Conservation (phyloP, 495 filamentous ascomycete species). For the Glonium stellatum region DNA sequence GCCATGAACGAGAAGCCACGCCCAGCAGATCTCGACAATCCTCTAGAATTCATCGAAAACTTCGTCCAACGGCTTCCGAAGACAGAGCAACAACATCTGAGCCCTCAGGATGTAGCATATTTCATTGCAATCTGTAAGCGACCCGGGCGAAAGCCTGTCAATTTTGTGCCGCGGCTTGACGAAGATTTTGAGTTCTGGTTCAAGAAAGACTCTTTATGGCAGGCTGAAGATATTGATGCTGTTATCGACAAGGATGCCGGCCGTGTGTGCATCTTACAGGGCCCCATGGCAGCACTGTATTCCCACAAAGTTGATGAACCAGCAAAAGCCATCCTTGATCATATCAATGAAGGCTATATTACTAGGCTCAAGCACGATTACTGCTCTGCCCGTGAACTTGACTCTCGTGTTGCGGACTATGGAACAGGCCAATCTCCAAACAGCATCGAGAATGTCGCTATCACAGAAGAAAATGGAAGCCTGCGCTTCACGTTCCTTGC, state of each 20-base stretch:
- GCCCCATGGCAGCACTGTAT: slow-evolving; percentile 87
- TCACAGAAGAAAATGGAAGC: too few relatives aligned
- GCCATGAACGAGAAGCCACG: slow-evolving; percentile 65
- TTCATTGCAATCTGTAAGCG: slow-evolving; percentile 91
- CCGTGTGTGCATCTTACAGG: slow-evolving; percentile 90
- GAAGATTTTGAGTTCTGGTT: slow-evolving; percentile 97
- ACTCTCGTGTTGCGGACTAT: slow-evolving; percentile 90
- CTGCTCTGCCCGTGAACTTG: slow-evolving; percentile 61
- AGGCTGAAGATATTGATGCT: slow-evolving; percentile 92
- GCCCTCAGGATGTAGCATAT: slow-evolving; percentile 92
- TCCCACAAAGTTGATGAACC: slow-evolving; percentile 84
- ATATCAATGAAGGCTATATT: slow-evolving; percentile 84
- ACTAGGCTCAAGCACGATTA: slow-evolving; percentile 66
- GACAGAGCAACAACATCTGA: slow-evolving; percentile 84
- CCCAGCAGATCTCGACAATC: slow-evolving; percentile 79
- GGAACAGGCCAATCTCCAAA: slow-evolving; percentile 76
- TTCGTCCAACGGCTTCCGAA: slow-evolving; percentile 80
- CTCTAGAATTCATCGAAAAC: slow-evolving; percentile 65
- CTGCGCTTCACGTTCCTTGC: too few relatives aligned
- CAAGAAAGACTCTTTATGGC: slow-evolving; percentile 99
- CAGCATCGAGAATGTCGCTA: slow-evolving; percentile 66
- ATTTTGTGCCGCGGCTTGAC: slow-evolving; percentile 87
- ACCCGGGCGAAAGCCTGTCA: slow-evolving; percentile 92
- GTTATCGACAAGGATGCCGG: slow-evolving; percentile 94
- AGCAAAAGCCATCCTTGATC: slow-evolving; percentile 84